These are phyloP conservation scores for Periconia sp. DNA, from an alignment of 2,329 filamentous ascomycete species.

Conservation along the genomic window DNA sequence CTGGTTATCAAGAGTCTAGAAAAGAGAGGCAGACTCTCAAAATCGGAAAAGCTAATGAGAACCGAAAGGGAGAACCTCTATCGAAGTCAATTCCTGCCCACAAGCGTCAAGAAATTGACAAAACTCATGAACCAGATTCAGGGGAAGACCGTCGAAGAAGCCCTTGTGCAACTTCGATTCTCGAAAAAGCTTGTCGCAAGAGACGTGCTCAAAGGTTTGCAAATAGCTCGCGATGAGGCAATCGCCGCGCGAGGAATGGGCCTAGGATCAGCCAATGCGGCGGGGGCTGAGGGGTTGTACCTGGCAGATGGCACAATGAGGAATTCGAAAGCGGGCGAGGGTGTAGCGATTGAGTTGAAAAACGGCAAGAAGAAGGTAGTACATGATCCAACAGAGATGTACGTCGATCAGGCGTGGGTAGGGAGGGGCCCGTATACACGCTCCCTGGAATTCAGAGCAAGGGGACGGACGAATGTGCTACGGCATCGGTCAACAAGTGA, in stretches of 20 bases:
- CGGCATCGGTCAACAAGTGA: constrained; percentile 76
- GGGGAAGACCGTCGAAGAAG: constrained; percentile 93
- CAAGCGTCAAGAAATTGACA: constrained; percentile 89
- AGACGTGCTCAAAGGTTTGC: constrained; percentile 79
- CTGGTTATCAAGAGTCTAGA: constrained; percentile 80
- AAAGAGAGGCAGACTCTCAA: constrained; percentile 69
- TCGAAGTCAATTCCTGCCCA: constrained; percentile 77
- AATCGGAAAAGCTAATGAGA: constrained; percentile 70
- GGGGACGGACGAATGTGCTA: constrained; percentile 73
- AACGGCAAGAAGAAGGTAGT: constrained; percentile 76
- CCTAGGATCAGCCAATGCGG: constrained; percentile 52
- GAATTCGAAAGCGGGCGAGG: constrained; percentile 33
- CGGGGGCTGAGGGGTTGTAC: constrained; percentile 7
- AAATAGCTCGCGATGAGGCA: constrained; percentile 81
- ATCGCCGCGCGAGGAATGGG: constrained; percentile 86
- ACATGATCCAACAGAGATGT: constrained; percentile 78
- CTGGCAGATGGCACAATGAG: constrained; percentile 15
- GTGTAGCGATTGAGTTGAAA: constrained; percentile 71
- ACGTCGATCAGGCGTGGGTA: constrained; percentile 93
- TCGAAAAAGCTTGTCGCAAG: constrained; percentile 90
- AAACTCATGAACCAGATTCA: constrained; percentile 86
- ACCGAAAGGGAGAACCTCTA: constrained; percentile 64
- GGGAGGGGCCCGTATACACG: constrained; percentile 65
- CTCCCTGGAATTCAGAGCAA: constrained; percentile 73
- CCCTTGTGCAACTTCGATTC: constrained; percentile 92